Evolutionary conservation across 371 early-diverging fungal genomes (phyloP), one percentile per base, ranked within the genome.

Genomic region (Mortierella sp.): DNA sequence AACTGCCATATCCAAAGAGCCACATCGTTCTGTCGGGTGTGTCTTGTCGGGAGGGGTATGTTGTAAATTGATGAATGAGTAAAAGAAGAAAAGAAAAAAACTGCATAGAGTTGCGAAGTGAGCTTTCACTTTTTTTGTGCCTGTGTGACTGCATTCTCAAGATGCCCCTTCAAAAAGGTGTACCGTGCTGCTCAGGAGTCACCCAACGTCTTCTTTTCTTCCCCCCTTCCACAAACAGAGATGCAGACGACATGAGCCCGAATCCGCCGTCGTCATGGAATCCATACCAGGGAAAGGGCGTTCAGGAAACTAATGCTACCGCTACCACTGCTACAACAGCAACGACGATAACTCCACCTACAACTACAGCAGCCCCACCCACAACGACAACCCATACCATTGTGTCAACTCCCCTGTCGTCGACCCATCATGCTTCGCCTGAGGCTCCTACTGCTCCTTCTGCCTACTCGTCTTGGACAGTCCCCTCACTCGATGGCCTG

Each of bases 1-100:
- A 47, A 43, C 76, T 76, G 48, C 80, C 80, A 40, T 80, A 80
- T 73, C 80, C 80, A 70, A 80, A 80, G 73, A 80, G 80, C 80
- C 80, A 80, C 80, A 80, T 80, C 11, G 41, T 43, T 41, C 7
- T 26, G 16, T 26, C 24, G 22, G 37, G 29, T 52, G 7, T 6
- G 29, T 52, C 34, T 10, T 48, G 47, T 31, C 24, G 26, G 39
- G 45, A 11, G 37, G 31, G 13, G n/a, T n/a, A n/a, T 29, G 66
- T 34, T 19, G 31, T 37, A 43, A 40, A 29, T 31, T 29, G 37
- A 40, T 67, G 37, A 63, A 61, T 45, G 47, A 58, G 26, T 11
- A 29, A 37, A 34, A 48, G 34, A 67, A 47, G 53, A 31, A 14
- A 6, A 22, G 16, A 24, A 53, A 14, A 6, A 22, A 7, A 24